These are phyloP conservation scores for Cladosporium sp. DNA, from an alignment of 2,329 filamentous ascomycete genomes.

Conservation along the genomic window DNA sequence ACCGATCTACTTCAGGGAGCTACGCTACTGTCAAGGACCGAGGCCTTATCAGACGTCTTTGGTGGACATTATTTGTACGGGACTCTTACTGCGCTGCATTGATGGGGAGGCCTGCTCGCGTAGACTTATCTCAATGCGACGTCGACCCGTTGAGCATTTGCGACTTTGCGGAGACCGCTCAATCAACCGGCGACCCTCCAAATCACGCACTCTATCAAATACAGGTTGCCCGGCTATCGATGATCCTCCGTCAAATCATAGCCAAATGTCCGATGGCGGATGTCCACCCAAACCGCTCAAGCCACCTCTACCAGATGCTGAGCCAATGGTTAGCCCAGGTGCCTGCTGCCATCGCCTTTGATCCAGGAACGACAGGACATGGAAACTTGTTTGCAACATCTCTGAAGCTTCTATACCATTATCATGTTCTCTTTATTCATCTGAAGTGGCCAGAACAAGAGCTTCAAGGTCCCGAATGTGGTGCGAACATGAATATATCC, in stretches of 20 bases:
- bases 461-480: not conserved
- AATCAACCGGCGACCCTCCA: not conserved
- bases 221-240: constrained; percentile 16
- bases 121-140: constrained; percentile 18
- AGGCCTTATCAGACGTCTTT: constrained; percentile 17
- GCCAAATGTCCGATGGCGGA: constrained; percentile 6
- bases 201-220: constrained; percentile 17
- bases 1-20: constrained; percentile 13
- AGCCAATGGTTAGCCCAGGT: not conserved
- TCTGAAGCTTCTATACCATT: not conserved
- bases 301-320: constrained; percentile 3
- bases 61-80: constrained; percentile 19
- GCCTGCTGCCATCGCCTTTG: not conserved
- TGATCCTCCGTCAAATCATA: constrained; percentile 15
- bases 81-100: constrained; percentile 18
- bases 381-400: not conserved
- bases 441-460: not conserved
- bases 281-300: not conserved
- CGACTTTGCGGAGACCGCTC: constrained; percentile 11
- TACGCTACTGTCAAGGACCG: constrained; percentile 16
- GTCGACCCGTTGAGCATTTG: constrained; percentile 12
- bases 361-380: not conserved
- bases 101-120: constrained; percentile 19
- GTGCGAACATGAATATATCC: not conserved
- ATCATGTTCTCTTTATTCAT: not conserved